A percentile compares a stretch with the other conserved stretches of the same genome.
These are phyloP conservation scores for Yamadazyma taylorii DNA, from an alignment of 1,139 yeast genomes.

Conservation along the genomic window DNA sequence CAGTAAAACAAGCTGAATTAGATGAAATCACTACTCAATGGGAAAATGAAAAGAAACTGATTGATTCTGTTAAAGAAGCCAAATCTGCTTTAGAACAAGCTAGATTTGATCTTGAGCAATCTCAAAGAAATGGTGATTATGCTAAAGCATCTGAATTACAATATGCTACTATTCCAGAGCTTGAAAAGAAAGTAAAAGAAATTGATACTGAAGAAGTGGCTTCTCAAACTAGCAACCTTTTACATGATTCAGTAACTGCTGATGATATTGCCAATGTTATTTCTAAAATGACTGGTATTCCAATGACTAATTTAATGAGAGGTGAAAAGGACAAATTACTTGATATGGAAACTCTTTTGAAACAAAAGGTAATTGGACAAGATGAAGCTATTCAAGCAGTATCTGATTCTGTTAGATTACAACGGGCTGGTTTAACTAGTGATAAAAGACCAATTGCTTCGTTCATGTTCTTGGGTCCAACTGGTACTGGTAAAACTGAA, in stretches of 20 bases:
- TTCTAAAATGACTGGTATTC: constrained; percentile 94
- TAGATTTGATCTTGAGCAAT: constrained; percentile 74
- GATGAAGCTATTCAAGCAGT: constrained; percentile 90
- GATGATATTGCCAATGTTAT: constrained; percentile 93
- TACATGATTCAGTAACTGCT: constrained; percentile 91
- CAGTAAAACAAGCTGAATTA: constrained; percentile 62
- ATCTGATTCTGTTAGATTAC: constrained; percentile 91
- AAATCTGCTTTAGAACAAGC: constrained; percentile 85
- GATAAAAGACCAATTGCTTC: constrained; percentile 95
- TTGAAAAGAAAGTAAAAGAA: constrained; percentile 58
- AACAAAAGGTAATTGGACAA: constrained; percentile 86
- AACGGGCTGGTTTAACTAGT: constrained; percentile 93
- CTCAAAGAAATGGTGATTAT: constrained; percentile 82
- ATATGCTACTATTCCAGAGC: constrained; percentile 79
- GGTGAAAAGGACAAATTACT: constrained; percentile 91
- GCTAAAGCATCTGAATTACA: constrained; percentile 87
- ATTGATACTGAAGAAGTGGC: constrained; percentile 42
- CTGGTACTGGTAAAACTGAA: constrained; percentile 98
- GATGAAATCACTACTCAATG: constrained; percentile 73
- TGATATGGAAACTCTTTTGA: constrained; percentile 80
- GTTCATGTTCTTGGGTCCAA: constrained; percentile 94
- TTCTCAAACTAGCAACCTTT: constrained; percentile 32
- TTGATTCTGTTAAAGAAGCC: constrained; percentile 74
- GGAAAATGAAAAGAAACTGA: constrained; percentile 77
- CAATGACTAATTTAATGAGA: constrained; percentile 85